Evolutionary conservation across 257 asterid species (phyloP), one percentile per base, ranked within the genome.

Genomic region (Scutellaria baicalensis): DNA sequence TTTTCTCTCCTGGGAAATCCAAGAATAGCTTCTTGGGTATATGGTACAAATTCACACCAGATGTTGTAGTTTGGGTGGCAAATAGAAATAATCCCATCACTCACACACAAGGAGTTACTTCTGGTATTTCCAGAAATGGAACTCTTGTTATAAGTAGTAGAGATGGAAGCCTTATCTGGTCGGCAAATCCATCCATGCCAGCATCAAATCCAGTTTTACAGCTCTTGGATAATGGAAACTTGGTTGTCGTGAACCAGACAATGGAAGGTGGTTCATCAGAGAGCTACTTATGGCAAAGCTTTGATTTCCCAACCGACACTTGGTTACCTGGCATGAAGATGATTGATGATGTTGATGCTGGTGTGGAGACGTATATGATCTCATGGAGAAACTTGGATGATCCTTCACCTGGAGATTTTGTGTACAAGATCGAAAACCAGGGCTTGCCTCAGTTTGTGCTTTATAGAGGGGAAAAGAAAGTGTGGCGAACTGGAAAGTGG

Each of bases 321-420:
- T 27, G 33, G 33, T 27, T 27, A 27, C 4, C 33, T 27, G 33
- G 33, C 2, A 27, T 75, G 80, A 42, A 16, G 33, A 1, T 69
- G 0, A 12, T 17, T 0, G 54, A 43, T 12, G 58, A 50, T 6
- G 3, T 4, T 5, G 75, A 56, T 7, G 11, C 73, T 5, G 59
- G 65, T 8, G 5, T 31, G 7, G 75, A 68, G 35, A 65, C n/a
- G 31, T 72, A 63, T 12, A 5, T 82, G 68, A 78, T 78, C 2
- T 82, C 86, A 0, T 82, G 84, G 86, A 72, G 45, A 64, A 69
- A 42, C 10, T 6, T 12, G 8, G 78, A 82, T 5, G 82, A 82
- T 47, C 87, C 84, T 36, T 69, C 84, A 0, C 67, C 71, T 0
- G 84, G 84, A 5, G 82, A 77, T 16, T 79, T 13, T 10, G 38